These are phyloP conservation scores for Haberlea rhodopensis DNA, from an alignment of 257 asterid species.

Conservation along the genomic window DNA sequence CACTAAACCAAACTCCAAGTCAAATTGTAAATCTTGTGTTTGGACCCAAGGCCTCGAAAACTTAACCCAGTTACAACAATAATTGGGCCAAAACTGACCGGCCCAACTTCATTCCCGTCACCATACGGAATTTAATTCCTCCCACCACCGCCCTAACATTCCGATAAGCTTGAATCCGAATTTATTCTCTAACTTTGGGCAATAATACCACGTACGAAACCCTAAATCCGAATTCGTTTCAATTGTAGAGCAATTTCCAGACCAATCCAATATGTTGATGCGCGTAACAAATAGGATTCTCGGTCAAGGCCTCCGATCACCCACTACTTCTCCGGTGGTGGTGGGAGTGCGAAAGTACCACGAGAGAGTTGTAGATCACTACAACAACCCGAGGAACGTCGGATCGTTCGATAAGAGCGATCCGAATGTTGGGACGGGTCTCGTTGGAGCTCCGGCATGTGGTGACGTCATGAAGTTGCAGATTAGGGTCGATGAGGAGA, in stretches of 20 bases:
- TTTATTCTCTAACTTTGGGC: background rate
- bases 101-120: background rate
- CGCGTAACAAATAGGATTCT: constrained; percentile 38
- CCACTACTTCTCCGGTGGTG: constrained; percentile 26
- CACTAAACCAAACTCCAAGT: too few relatives aligned
- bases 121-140: background rate
- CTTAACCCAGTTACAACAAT: too few relatives aligned
- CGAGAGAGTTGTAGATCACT: constrained; percentile 96
- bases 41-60: too few relatives aligned
- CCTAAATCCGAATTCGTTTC: background rate
- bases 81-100: background rate
- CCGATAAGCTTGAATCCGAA: background rate
- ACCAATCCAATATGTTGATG: constrained; percentile 51
- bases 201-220: background rate
- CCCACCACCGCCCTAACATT: background rate
- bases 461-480: constrained; percentile 97
- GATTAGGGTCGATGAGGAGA: constrained; percentile 71
- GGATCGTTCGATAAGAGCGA: constrained; percentile 88
- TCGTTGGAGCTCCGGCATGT: constrained; percentile 96
- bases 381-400: constrained; percentile 87
- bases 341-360: constrained; percentile 51
- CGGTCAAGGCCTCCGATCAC: constrained; percentile 34
- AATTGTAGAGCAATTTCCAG: constrained; percentile 5
- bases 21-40: too few relatives aligned
- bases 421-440: constrained; percentile 78